phyloP scores from a whole-genome alignment of 768 basidiomycete genomes.

The Tylopilus sp. region DNA sequence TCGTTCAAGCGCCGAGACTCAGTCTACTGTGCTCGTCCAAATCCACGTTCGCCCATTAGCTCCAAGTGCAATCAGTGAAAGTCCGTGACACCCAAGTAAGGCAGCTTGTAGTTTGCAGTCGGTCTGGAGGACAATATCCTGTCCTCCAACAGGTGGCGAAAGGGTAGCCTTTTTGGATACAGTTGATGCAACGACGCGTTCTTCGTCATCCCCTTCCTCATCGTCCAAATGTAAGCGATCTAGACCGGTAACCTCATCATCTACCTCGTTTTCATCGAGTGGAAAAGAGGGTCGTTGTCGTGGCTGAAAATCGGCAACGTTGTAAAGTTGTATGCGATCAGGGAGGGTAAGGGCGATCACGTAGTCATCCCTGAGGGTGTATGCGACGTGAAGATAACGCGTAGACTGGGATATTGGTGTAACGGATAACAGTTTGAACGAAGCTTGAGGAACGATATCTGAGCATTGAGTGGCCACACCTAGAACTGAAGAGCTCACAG shows the following conservation, averaged over 20 bases:
- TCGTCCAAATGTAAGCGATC: constrained; percentile 24
- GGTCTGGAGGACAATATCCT: constrained; percentile 23
- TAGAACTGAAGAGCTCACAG: constrained; percentile 41
- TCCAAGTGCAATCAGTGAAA: constrained; percentile 23
- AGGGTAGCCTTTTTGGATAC: constrained; percentile 2
- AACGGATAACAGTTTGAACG: constrained; percentile 60
- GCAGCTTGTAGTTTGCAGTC: constrained; percentile 35
- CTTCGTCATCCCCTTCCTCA: constrained; percentile 27
- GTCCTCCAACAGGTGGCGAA: constrained; percentile 15
- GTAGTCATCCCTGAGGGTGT: constrained; percentile 49
- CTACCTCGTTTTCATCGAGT: constrained; percentile 25
- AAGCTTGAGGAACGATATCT: constrained; percentile 40
- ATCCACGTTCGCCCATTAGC: constrained; percentile 22
- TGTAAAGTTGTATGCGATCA: constrained; percentile 42
- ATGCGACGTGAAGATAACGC: constrained; percentile 39
- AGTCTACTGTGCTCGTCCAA: constrained; percentile 23
- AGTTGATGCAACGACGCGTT: constrained; percentile 4
- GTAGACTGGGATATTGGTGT: constrained; percentile 40
- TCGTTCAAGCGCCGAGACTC: neutral
- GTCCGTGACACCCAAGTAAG: constrained; percentile 43
- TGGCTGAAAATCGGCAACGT: constrained; percentile 44
- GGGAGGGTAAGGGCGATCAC: constrained; percentile 46
- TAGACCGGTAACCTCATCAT: constrained; percentile 19
- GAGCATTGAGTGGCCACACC: neutral
- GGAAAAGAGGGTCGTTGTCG: constrained; percentile 44